A percentile compares a stretch with the other conserved stretches of the same genome.
Conservation (phyloP, 2,329 filamentous ascomycete genomes). For the Basipetospora chlamydospora region DNA sequence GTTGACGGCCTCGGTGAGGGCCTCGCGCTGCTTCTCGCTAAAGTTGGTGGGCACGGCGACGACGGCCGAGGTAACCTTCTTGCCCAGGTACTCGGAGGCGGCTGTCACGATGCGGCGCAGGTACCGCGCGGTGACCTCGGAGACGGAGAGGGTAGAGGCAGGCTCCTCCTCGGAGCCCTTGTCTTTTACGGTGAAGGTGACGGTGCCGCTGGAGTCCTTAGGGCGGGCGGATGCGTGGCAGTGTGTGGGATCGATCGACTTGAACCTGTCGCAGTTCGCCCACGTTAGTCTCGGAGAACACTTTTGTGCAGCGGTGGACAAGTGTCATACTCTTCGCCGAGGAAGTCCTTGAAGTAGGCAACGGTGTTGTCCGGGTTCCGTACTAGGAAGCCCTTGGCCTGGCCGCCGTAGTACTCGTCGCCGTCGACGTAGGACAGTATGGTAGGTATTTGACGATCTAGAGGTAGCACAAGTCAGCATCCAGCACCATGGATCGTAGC, state of each 20-base stretch:
- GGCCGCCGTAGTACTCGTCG: constrained; percentile 90
- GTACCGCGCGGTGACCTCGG: constrained; percentile 73
- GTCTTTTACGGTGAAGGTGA: constrained; percentile 77
- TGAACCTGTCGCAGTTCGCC: constrained; percentile 54
- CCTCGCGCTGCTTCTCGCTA: constrained; percentile 70
- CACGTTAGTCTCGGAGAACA: no score
- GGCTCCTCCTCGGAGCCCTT: constrained; percentile 44
- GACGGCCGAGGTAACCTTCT: constrained; percentile 86
- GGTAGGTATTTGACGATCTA: constrained; percentile 92
- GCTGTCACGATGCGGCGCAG: constrained; percentile 67
- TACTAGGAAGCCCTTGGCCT: constrained; percentile 87
- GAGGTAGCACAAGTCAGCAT: constrained; percentile 9
- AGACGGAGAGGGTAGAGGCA: constrained; percentile 54
- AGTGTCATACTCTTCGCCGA: constrained; percentile 70
- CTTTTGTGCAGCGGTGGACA: no score
- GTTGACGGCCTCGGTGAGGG: constrained; percentile 62
- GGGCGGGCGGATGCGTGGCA: constrained; percentile 90
- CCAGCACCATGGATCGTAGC: no score
- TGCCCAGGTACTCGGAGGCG: constrained; percentile 84
- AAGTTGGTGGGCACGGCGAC: constrained; percentile 92
- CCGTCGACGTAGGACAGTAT: constrained; percentile 89
- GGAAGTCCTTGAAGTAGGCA: constrained; percentile 88
- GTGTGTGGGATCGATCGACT: constrained; percentile 84
- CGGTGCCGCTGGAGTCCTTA: constrained; percentile 52
- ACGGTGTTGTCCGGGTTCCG: constrained; percentile 89